Base-by-base conservation (phyloP, 257 asterid species). In the Marsdenia floribunda region DNA sequence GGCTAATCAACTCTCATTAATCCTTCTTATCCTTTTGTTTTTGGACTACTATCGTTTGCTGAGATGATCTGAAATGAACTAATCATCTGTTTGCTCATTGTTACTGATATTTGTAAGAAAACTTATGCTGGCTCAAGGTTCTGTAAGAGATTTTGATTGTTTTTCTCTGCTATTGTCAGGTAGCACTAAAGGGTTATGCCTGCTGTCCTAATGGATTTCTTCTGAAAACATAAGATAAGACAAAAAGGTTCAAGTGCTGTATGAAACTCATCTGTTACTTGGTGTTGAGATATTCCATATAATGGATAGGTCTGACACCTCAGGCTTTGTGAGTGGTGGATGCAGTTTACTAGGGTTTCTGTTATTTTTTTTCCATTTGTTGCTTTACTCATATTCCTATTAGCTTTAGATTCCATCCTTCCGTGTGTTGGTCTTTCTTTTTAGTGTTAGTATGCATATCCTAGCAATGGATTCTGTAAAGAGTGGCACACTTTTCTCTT, bases 271-370 rank as follows among this genome's bases (percentile, higher is more conserved):
- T 77, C 40, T 44, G 15, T 29, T 54, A 40, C 19, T 61, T 46
- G 29, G 68, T 21, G 57, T 52, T 24, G 50, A 38, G 47, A 85
- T 72, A 19, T 77, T 71, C 59, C 60, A 76, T 73, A 18, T 54
- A 77, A 93, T 93, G 98, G 96, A 91, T 82, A 86, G 98, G 81
- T 65, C 88, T 0, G 96, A 93, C 79, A 90, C 93, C 52, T 91
- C 97, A 42, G 92, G 97, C 68, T 91, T 93, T 77, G 92, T 93
- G 83, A 93, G 97, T 52, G 92, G 98, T 71, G 98, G 96, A 72
- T 79, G 86, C 73, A 82, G 84, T 79, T 80, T 80, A 77, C 68
- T 77, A 15, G 79, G 83, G 29, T 79, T 73, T 78, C 75, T 76
- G 67, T 82, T 85, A 68, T 84, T 55, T 47, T 84, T 74, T 69